A percentile compares a stretch with the other conserved stretches of the same genome.
These are phyloP conservation scores for Zygosaccharomyces pseudorouxii DNA, from an alignment of 805 yeast genomes.

Conservation along the genomic window DNA sequence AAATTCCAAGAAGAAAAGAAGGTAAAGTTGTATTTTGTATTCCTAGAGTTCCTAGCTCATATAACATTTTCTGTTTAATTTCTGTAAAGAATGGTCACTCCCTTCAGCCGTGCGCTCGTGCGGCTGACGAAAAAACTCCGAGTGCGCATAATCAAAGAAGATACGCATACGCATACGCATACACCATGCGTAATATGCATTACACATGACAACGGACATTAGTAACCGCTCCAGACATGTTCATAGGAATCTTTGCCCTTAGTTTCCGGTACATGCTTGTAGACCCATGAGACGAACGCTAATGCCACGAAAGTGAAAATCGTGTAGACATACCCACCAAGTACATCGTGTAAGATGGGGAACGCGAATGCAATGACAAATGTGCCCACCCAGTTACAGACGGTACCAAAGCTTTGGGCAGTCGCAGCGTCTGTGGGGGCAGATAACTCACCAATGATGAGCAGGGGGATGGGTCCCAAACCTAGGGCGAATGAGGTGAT, in stretches of 20 bases:
- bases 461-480: slow-evolving; percentile 91
- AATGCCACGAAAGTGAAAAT: slow-evolving; percentile 61
- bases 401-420: slow-evolving; percentile 91
- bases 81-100: not conserved
- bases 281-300: slow-evolving; percentile 39
- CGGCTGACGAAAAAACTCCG: slow-evolving; percentile 1
- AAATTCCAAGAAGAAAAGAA: not conserved
- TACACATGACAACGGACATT: not conserved
- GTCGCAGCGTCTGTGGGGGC: slow-evolving; percentile 69
- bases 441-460: slow-evolving; percentile 83
- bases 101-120: slow-evolving; percentile 8
- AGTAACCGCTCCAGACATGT: slow-evolving; percentile 55
- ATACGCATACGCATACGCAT: not conserved
- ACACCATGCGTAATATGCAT: not conserved
- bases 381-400: slow-evolving; percentile 88
- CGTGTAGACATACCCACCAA: slow-evolving; percentile 78
- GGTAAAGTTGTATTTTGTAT: not conserved
- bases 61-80: not conserved
- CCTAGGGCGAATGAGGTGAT: slow-evolving; percentile 88
- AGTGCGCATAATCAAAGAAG: not conserved
- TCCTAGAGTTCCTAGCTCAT: not conserved
- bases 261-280: slow-evolving; percentile 66
- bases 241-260: slow-evolving; percentile 57
- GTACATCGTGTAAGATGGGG: slow-evolving; percentile 58
- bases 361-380: slow-evolving; percentile 75